phyloP scores from a whole-genome alignment of 495 filamentous ascomycete species.

The Articulospora tetracladia region DNA sequence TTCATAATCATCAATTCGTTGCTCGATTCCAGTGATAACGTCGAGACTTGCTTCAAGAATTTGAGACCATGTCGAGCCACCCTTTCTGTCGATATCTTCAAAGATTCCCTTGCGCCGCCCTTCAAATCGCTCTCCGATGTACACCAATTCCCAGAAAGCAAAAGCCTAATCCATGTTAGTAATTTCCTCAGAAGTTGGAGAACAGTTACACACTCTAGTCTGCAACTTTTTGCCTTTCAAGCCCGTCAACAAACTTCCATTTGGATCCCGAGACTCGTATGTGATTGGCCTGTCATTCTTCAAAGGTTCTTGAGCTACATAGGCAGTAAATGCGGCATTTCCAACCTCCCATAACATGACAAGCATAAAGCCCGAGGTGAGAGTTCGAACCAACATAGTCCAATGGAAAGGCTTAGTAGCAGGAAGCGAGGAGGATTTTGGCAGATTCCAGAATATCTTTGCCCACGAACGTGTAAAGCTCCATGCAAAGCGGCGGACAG shows the following conservation, averaged over 20 bases:
- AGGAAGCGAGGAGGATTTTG: constrained; percentile 60
- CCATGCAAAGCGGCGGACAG: constrained; percentile 61
- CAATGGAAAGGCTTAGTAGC: constrained; percentile 53
- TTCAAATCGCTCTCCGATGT: constrained; percentile 69
- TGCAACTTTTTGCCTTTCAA: constrained; percentile 69
- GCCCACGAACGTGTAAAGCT: constrained; percentile 61
- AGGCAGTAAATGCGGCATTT: constrained; percentile 72
- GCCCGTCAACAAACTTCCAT: constrained; percentile 82
- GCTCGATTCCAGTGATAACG: constrained; percentile 59
- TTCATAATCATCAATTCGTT: constrained; percentile 21
- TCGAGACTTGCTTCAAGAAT: constrained; percentile 62
- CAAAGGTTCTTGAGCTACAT: constrained; percentile 74
- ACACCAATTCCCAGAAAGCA: constrained; percentile 86
- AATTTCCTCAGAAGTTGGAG: constrained; percentile 13
- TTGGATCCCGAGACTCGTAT: constrained; percentile 80
- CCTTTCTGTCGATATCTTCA: constrained; percentile 81
- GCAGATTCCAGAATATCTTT: constrained; percentile 68
- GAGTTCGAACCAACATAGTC: constrained; percentile 54
- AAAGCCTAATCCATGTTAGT: constrained; percentile 52
- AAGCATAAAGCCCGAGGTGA: constrained; percentile 62
- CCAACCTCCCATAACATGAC: constrained; percentile 67
- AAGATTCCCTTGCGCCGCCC: constrained; percentile 79
- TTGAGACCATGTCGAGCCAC: constrained; percentile 77
- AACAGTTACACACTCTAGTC: constrained; percentile 43
- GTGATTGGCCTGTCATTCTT: constrained; percentile 83